phyloP scores from a whole-genome alignment of 805 yeast genomes.

The Kurtzmaniella fragi region DNA sequence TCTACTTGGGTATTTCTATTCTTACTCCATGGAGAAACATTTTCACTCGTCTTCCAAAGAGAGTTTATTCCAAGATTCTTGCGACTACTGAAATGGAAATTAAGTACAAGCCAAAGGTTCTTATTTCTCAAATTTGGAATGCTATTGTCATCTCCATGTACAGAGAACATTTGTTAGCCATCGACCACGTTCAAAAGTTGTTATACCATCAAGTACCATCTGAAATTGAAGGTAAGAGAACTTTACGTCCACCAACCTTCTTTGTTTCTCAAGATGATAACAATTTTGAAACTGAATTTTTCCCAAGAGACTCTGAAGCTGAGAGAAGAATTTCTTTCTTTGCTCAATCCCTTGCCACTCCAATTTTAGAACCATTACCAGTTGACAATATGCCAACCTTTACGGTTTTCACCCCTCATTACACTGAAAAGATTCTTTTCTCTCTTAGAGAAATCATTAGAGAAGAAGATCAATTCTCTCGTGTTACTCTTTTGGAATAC shows the following conservation, averaged over 20 bases:
- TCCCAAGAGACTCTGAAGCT: constrained; percentile 96
- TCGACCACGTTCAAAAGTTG: constrained; percentile 96
- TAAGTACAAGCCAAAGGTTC: constrained; percentile 96
- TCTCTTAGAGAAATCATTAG: constrained; percentile 74
- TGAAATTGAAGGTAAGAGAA: constrained; percentile 96
- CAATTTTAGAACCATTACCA: constrained; percentile 97
- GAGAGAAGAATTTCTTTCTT: constrained; percentile 99
- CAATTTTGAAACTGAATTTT: constrained; percentile 92
- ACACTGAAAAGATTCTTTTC: constrained; percentile 73
- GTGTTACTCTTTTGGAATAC: constrained; percentile 51
- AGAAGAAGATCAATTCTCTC: constrained; percentile 60
- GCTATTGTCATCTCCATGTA: constrained; percentile 99
- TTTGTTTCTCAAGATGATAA: constrained; percentile 96
- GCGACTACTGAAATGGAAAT: constrained; percentile 99
- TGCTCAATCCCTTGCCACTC: constrained; percentile 98
- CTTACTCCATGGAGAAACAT: constrained; percentile 99
- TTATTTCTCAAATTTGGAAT: constrained; percentile 98
- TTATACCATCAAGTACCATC: constrained; percentile 98
- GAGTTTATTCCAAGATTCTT: constrained; percentile 95
- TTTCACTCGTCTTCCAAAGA: constrained; percentile 95
- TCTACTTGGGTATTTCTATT: constrained; percentile 97
- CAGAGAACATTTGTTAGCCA: constrained; percentile 97
- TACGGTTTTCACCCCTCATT: constrained; percentile 88
- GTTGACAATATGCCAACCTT: constrained; percentile 99
- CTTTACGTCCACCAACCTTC: constrained; percentile 98